Evolutionary conservation across 257 asterid species (phyloP), one percentile per base, ranked within the genome.

Genomic region (Nyctanthes arbortristis): DNA sequence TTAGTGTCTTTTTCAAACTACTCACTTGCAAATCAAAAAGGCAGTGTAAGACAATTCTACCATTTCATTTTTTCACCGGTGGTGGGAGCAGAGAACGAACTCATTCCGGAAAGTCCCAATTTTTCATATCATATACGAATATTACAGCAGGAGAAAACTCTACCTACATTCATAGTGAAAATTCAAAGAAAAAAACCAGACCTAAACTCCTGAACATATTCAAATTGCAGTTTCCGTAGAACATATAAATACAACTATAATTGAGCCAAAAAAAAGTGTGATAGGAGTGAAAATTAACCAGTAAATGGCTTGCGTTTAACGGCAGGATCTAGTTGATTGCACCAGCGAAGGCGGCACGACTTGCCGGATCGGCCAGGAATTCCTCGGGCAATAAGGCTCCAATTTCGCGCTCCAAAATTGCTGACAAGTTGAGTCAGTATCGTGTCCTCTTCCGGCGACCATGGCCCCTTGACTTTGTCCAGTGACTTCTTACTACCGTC

Each of bases 331-430:
- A 92, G 97, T 85, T 92, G 98, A 81, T 92, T 92, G 72, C 97
- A 92, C 98, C 97, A 92, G 1, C 98, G 87, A 13, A 92, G 89
- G 62, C 97, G 93, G 77, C 98, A 92, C 22, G 97, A 92, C 65
- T 92, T 92, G 2, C 97, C 97, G 62, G 95, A 84, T 81, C 97
- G 81, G 28, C 98, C 96, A 13, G 96, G 88, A 76, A 92, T 88
- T 61, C 96, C 96, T 7, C 92, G 88, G 13, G 98, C 96, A 27
- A 92, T 82, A 37, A 92, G 75, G 70, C 90, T 90, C 98, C 98
- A 92, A 80, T 92, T 90, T 68, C 89, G 84, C 10, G 98, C 88
- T 20, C 98, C 97, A 60, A 88, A 79, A 31, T 81, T 83, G 57
- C 79, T 69, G 30, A 93, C 97, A 4, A 90, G 89, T 30, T 79